phyloP scores from a whole-genome alignment of 2,329 filamentous ascomycete species.

The Colletotrichum falcatum region DNA sequence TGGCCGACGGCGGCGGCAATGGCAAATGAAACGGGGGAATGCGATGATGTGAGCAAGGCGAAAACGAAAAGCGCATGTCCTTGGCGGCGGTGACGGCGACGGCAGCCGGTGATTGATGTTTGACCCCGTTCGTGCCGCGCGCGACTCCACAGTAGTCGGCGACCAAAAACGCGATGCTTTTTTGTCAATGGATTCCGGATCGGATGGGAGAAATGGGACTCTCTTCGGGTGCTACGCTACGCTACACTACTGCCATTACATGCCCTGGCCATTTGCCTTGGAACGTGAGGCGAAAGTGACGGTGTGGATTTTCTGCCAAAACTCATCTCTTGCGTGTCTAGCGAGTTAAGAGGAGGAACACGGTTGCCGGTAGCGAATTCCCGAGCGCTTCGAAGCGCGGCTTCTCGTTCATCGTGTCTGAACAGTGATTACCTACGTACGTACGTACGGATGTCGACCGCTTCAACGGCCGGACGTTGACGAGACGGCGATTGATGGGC shows the following conservation, averaged over 20 bases:
- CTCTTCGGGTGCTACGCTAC: background rate
- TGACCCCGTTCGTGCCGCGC: background rate
- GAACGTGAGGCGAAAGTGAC: constrained; percentile 1
- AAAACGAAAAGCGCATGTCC: background rate
- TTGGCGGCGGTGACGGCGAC: background rate
- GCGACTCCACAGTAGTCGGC: background rate
- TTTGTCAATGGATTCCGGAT: background rate
- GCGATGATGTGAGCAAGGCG: constrained; percentile 1
- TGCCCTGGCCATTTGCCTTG: background rate
- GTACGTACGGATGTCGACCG: background rate
- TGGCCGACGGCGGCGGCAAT: background rate
- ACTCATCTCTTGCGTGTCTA: background rate
- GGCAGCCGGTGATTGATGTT: background rate
- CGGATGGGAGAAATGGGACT: background rate
- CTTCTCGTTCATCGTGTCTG: background rate
- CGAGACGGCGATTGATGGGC: background rate
- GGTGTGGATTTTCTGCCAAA: background rate
- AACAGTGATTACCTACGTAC: background rate
- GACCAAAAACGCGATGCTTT: background rate
- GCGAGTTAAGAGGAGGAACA: background rate
- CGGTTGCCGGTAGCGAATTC: background rate
- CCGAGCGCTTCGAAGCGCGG: background rate
- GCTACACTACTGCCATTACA: background rate
- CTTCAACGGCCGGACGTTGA: background rate
- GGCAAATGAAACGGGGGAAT: constrained; percentile 3